Percentiles rank a stretch among this genome's conserved stretches.
phyloP scores from a whole-genome alignment of 805 yeast genomes.

The Saturnispora galanensis region DNA sequence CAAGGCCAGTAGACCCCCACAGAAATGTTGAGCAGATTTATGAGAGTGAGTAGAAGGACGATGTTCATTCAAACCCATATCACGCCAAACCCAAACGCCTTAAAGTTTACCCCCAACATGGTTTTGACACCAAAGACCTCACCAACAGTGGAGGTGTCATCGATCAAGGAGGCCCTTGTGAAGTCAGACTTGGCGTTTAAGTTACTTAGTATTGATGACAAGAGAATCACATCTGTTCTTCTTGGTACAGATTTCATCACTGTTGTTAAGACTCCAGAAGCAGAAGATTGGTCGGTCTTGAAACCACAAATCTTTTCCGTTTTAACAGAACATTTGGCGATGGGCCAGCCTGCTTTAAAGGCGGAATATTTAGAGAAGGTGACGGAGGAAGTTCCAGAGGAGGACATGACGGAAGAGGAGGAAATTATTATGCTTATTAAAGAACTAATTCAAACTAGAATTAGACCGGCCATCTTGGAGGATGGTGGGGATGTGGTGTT shows the following conservation, averaged over 20 bases:
- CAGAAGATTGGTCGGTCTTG: constrained; percentile 47
- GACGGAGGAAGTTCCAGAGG: constrained; percentile 33
- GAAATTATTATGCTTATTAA: constrained; percentile 85
- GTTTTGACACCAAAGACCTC: constrained; percentile 50
- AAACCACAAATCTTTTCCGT: constrained; percentile 60
- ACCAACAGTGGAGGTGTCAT: constrained; percentile 57
- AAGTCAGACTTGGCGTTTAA: constrained; percentile 70
- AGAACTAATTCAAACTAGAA: constrained; percentile 86
- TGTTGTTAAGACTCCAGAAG: constrained; percentile 48
- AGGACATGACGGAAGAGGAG: constrained; percentile 34
- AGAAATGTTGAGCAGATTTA: background rate
- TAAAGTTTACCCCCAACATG: constrained; percentile 68
- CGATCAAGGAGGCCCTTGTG: constrained; percentile 60
- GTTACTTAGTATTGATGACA: constrained; percentile 59
- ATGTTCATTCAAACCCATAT: constrained; percentile 73
- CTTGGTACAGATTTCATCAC: constrained; percentile 81
- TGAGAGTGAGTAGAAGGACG: constrained; percentile 8
- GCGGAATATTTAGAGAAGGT: constrained; percentile 30
- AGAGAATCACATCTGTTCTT: constrained; percentile 58
- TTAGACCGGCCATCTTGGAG: constrained; percentile 95
- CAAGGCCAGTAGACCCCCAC: background rate
- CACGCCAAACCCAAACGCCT: constrained; percentile 80
- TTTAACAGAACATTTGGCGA: constrained; percentile 44
- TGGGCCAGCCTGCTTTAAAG: constrained; percentile 47
- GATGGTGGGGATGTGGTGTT: constrained; percentile 97